Evolutionary conservation across 2,329 filamentous ascomycete species (phyloP), one percentile per base, ranked within the genome.

Genomic region (Neurospora sp.): DNA sequence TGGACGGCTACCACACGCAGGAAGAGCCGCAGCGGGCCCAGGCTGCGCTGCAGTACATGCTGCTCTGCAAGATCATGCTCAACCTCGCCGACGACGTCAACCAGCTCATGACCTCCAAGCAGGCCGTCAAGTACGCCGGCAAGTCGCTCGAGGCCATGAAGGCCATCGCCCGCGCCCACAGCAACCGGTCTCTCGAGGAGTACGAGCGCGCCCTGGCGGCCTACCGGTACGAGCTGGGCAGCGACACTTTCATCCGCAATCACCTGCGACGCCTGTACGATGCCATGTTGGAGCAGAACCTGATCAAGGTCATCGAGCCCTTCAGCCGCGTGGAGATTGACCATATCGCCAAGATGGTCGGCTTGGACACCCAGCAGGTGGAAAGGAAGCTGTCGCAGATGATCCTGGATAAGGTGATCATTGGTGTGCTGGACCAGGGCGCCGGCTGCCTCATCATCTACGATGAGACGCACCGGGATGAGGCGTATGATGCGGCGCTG

Each of bases 41-140:
- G n/a, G 93, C 95, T 13, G 93, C 96, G 11, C 85, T 99, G 74
- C 96, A 99, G 84, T 99, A 99, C 86, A 99, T 99, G 96, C 88
- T 99, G 69, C 90, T 99, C 42, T 98, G 96, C 89, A 99, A 99
- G 85, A 96, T 99, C 81, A 99, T 99, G 96, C 87, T 99, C 76
- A 99, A 99, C 83, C 86, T 96, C 52, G 93, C 90, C 74, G 94
- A 98, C 84, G 96, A 99, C 80, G 95, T 99, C 80, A 97, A 95
- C 82, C 89, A 91, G 78, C 88, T 99, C 75, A 93, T 99, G 89
- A 89, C 91, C 38, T 96, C 93, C 69, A 99, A 99, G 87, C 94
- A 97, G 81, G 96, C 96, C 46, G 89, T 96, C 78, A 96, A 96
- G 82, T 98, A 99, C 79, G 94, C 94, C 39, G 93, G 95, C 76